Percentiles rank a stretch among this genome's conserved stretches.
Conservation (phyloP, 192 early-diverging fungal genomes). For the Coemansia sp. region DNA sequence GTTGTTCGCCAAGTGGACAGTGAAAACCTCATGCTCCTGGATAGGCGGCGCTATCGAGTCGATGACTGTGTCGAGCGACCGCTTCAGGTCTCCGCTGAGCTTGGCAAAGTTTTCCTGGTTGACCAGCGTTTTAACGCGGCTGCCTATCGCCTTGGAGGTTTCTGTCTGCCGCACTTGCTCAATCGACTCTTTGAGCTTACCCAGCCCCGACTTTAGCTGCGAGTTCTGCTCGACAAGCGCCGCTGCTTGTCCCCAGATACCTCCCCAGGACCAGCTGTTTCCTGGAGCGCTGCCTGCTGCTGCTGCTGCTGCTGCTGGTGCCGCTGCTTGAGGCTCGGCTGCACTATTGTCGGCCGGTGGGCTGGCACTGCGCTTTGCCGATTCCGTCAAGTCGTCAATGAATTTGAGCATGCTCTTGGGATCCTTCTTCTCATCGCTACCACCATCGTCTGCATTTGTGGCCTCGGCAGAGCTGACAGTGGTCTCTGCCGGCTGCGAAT, state of each 20-base stretch:
- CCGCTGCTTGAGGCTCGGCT: neutral
- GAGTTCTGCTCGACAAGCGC: slow-evolving; percentile 50
- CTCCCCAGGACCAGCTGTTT: slow-evolving; percentile 52
- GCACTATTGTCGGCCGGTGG: slow-evolving; percentile 8
- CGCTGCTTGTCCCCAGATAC: slow-evolving; percentile 52
- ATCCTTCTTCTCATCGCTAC: slow-evolving; percentile 16
- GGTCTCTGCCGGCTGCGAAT: slow-evolving; percentile 10
- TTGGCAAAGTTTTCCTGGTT: slow-evolving; percentile 45
- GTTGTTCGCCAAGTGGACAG: slow-evolving; percentile 42
- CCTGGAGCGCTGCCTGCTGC: neutral
- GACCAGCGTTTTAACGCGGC: slow-evolving; percentile 41
- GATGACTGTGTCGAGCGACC: slow-evolving; percentile 51
- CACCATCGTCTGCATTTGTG: slow-evolving; percentile 3
- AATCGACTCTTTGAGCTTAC: slow-evolving; percentile 46
- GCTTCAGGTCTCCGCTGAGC: slow-evolving; percentile 45
- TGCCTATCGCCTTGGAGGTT: slow-evolving; percentile 30
- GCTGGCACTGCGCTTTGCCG: slow-evolving; percentile 42
- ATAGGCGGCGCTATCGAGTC: slow-evolving; percentile 57
- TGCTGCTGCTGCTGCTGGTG: neutral
- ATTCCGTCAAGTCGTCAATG: slow-evolving; percentile 55
- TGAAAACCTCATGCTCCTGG: slow-evolving; percentile 52
- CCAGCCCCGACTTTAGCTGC: slow-evolving; percentile 47
- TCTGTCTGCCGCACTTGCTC: slow-evolving; percentile 49
- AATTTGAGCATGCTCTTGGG: slow-evolving; percentile 51
- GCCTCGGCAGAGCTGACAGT: neutral